These are phyloP conservation scores for Balamuthia mandrillaris DNA, from an alignment of 208 protist genomes.

Conservation along the genomic window DNA sequence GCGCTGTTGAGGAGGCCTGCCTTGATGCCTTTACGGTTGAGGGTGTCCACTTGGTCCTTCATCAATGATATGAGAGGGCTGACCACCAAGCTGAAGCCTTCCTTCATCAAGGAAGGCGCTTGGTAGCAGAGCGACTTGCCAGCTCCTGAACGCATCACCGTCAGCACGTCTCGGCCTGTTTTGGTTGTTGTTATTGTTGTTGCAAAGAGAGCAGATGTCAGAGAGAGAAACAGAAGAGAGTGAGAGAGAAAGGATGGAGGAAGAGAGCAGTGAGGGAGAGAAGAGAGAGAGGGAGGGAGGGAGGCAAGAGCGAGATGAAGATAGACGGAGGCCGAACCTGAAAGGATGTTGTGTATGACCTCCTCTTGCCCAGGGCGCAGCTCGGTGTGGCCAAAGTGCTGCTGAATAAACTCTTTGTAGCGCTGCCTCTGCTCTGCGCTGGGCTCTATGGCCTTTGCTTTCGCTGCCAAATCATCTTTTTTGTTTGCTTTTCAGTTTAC, in stretches of 20 bases:
- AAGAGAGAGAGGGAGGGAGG: not conserved
- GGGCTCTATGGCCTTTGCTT: no score
- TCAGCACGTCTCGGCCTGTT: no score
- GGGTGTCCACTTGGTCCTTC: slow-evolving; percentile 29
- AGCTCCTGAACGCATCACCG: no score
- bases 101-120: not conserved
- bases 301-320: not conserved
- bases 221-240: no score
- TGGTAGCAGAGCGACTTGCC: slow-evolving; percentile 34
- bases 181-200: no score
- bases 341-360: not conserved
- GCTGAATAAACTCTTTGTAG: no score
- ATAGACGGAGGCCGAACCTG: not conserved
- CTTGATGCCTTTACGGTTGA: not conserved
- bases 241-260: no score
- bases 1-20: slow-evolving; percentile 16
- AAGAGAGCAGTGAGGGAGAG: no score
- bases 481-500: no score
- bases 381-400: slow-evolving; percentile 22
- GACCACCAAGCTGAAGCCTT: not conserved
- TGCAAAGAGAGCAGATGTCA: no score
- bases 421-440: no score
- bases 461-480: no score
- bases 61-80: not conserved
- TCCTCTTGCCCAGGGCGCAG: not conserved